Evolutionary conservation across 1,139 yeast genomes (phyloP).

Genomic region (Nadsonia commutata): DNA sequence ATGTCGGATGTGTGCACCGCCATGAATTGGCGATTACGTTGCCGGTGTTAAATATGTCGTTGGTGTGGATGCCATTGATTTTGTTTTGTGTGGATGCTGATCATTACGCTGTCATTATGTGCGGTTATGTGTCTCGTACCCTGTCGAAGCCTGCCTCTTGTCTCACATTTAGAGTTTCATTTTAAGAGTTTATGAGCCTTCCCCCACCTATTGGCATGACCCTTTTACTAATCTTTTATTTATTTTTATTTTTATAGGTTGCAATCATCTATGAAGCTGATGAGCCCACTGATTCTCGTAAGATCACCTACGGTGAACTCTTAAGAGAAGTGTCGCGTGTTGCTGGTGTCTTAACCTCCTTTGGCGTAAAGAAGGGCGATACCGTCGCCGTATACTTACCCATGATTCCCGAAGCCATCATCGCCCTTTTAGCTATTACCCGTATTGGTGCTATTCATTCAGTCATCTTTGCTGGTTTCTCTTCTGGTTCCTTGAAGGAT

Average conservation of each 20-base stretch:
- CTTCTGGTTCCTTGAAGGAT: conserved; percentile 84
- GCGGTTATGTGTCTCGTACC: no score
- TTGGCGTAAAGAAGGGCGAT: conserved; percentile 91
- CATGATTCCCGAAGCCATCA: conserved; percentile 90
- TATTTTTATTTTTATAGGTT: conserved; percentile 8
- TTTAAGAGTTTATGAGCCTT: no score
- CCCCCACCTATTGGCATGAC: no score
- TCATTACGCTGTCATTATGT: no score
- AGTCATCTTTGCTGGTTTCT: conserved; percentile 93
- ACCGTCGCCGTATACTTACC: conserved; percentile 94
- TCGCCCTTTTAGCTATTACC: conserved; percentile 88
- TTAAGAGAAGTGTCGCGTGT: conserved; percentile 76
- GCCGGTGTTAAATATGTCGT: no score
- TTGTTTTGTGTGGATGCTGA: no score
- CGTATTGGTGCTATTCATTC: conserved; percentile 96
- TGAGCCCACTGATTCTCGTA: conserved; percentile 56
- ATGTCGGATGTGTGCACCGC: no score
- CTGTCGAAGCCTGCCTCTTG: no score
- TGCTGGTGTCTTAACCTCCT: conserved; percentile 70
- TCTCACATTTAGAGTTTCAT: no score
- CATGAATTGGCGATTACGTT: no score
- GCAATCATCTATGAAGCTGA: conserved; percentile 95
- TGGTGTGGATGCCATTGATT: no score
- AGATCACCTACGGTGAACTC: conserved; percentile 73
- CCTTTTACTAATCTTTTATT: neutral